Evolutionary conservation across 139 green algal genomes (phyloP).

Genomic region (Chlamydomonas sp.): DNA sequence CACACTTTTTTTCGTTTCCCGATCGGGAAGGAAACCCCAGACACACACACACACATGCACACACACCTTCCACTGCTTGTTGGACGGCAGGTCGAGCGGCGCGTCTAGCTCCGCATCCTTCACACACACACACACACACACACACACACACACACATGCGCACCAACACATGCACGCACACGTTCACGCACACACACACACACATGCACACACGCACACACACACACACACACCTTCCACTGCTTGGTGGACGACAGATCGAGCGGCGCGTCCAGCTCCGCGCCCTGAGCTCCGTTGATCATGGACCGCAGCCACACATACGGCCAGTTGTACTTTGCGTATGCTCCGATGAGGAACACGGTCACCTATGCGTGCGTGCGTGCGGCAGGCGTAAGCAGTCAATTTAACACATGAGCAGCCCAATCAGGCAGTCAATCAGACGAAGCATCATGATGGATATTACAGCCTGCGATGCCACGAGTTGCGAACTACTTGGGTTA

Average conservation of each 20-base stretch:
- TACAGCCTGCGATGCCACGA: too few species aligned
- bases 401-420: background rate
- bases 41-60: too few species aligned
- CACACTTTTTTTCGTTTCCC: background rate
- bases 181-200: background rate
- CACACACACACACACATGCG: too few species aligned
- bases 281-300: background rate
- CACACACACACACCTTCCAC: conserved; percentile 26
- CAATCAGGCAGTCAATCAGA: too few species aligned
- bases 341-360: conserved; percentile 53
- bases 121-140: too few species aligned
- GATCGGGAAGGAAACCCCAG: background rate
- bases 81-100: conserved; percentile 48
- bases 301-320: conserved; percentile 41
- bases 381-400: background rate
- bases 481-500: too few species aligned
- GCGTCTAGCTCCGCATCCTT: conserved; percentile 45
- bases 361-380: too few species aligned
- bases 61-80: too few species aligned
- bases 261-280: conserved; percentile 50
- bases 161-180: background rate
- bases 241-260: conserved; percentile 44
- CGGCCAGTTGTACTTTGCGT: conserved; percentile 58
- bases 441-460: too few species aligned
- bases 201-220: background rate